Percentiles rank a stretch among this genome's conserved stretches.
Conservation (phyloP, 2,329 filamentous ascomycete genomes). For the Stachybotrys elegans region DNA sequence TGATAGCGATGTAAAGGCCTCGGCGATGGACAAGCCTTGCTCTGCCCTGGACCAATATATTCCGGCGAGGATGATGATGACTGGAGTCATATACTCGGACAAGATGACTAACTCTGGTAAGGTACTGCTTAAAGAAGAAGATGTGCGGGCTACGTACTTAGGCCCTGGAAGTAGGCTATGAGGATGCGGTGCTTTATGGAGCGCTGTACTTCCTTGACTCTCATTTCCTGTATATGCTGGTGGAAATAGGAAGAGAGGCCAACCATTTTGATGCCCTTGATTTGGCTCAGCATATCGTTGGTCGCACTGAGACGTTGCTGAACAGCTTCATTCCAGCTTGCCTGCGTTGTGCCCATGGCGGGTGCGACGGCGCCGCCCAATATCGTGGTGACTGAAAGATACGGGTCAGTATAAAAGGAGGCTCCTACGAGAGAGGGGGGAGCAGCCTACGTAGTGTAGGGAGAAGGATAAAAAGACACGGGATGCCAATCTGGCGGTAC, state of each 20-base stretch:
- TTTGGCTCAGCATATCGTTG: constrained; percentile 31
- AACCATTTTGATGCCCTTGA: constrained; percentile 40
- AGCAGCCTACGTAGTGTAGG: constrained; percentile 20
- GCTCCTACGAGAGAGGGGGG: accelerated
- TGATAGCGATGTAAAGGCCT: constrained; percentile 30
- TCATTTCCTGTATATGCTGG: constrained; percentile 25
- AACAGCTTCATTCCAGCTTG: constrained; percentile 33
- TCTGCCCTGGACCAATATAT: constrained; percentile 25
- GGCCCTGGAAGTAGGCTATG: constrained; percentile 22
- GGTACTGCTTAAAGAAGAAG: too few species aligned
- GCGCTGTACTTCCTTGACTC: constrained; percentile 30
- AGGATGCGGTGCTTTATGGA: constrained; percentile 31
- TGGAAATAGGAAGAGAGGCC: constrained; percentile 30
- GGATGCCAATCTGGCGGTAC: constrained; percentile 25
- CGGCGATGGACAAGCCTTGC: constrained; percentile 22
- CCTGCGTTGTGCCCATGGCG: constrained; percentile 24
- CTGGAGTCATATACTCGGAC: constrained; percentile 23
- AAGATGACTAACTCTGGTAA: constrained; percentile 14
- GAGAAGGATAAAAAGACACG: constrained; percentile 21
- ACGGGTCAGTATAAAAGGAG: neutral
- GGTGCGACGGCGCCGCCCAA: constrained; percentile 14
- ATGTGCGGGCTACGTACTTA: too few species aligned
- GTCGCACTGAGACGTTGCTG: constrained; percentile 34
- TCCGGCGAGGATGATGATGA: constrained; percentile 26
- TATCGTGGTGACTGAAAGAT: constrained; percentile 14